Base-by-base conservation (phyloP, 352 stramenopile genomes). In the Phytopythium vexans region DNA sequence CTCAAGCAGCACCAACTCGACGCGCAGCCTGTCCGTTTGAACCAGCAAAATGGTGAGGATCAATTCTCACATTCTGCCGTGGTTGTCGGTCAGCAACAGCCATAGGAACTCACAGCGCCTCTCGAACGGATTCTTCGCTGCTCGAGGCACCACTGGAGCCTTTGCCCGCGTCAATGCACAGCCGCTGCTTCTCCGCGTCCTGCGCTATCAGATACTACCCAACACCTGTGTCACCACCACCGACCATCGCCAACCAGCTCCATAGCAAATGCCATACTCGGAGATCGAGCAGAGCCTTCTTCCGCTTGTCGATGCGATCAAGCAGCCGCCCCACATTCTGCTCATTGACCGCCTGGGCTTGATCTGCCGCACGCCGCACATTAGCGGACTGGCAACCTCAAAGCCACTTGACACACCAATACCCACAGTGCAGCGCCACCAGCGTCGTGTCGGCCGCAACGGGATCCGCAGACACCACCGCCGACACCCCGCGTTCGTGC, bases 391-490 rank as follows among this genome's bases (percentile, higher is more conserved):
- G 21, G 21, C 21, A 27, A 27, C 21, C 21, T 27, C 21, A 27
- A 27, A 27, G 21, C 21, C 21, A 27, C 21, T 14, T 27, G 39
- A 43, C 12, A 43, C 39, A 10, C 39, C 39, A 43, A 12, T 7
- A 32, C 44, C 5, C 44, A 79, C 70, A 38, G 16, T 74, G 60
- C 1, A 79, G 45, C 21, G 60, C 70, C 15, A 74, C 21, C 27
- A 72, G 46, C 40, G 66, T 56, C 4, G 70, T 71, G 44, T 49
- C 31, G 14, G 46, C 41, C 11, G 75, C 53, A 6, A 35, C 52
- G 35, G 56, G 21, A 27, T 27, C 21, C 21, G 21, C 21, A 1
- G 21, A 27, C 21, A 27, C 21, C 21, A 27, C 21, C 21, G 21
- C 21, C 21, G 21, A 45, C n/a, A 37, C 42, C 3, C 12, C 37